Conservation (phyloP, 208 protist genomes). For the Tritrichomonas musculus region DNA sequence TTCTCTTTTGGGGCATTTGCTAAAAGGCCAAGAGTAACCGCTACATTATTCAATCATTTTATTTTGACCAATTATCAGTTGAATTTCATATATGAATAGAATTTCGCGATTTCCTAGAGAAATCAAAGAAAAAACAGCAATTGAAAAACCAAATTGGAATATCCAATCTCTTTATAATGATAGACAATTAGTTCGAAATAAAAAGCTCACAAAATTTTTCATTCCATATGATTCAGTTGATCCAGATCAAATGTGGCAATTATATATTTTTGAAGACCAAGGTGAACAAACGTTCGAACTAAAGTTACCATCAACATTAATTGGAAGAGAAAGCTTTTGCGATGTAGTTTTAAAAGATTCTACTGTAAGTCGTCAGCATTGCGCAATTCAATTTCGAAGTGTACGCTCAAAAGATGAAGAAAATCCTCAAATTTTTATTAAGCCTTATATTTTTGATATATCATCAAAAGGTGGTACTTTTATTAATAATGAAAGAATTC, state of each 20-base stretch:
- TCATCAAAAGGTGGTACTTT: neutral
- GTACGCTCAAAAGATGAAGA: neutral
- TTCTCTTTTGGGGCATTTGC: slow-evolving; percentile 47
- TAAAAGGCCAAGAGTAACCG: too few relatives aligned
- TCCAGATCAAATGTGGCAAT: neutral
- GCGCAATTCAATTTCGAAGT: neutral
- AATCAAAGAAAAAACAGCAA: too few relatives aligned
- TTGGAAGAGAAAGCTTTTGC: neutral
- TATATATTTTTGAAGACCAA: neutral
- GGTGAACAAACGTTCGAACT: neutral
- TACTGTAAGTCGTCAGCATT: neutral
- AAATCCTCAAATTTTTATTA: neutral
- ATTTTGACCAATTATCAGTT: too few relatives aligned
- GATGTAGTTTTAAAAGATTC: neutral
- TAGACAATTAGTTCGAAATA: neutral
- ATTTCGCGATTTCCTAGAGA: too few relatives aligned
- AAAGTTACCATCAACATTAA: neutral
- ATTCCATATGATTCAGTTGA: neutral
- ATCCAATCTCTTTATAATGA: neutral
- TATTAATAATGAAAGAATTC: neutral
- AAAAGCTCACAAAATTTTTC: neutral
- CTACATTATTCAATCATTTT: too few relatives aligned
- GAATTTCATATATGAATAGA: too few relatives aligned
- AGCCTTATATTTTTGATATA: slow-evolving; percentile 3
- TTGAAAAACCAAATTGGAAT: neutral